Evolutionary conservation across 345 rosid genomes (phyloP).

Genomic region (Dimocarpus longan): DNA sequence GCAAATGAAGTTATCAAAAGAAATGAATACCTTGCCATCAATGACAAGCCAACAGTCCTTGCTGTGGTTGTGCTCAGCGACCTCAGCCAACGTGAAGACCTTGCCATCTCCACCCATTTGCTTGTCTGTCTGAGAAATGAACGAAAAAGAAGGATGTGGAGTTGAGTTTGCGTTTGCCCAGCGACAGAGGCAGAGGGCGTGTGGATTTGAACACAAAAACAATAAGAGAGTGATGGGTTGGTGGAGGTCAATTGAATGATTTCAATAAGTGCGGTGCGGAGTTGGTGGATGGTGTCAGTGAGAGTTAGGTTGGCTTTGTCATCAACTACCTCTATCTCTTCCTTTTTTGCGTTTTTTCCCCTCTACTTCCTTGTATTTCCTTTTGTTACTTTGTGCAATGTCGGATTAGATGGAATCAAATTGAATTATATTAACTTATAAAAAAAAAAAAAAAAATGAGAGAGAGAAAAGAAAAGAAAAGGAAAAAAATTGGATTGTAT

Average conservation of each 20-base stretch:
- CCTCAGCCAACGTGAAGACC: constrained; percentile 68
- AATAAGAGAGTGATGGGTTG: background rate
- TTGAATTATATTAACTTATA: too few species aligned
- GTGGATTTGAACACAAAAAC: background rate
- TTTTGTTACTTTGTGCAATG: background rate
- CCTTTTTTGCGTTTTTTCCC: background rate
- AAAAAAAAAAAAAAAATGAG: too few species aligned
- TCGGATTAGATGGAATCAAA: too few species aligned
- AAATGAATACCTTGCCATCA: constrained; percentile 66
- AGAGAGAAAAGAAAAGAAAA: too few species aligned
- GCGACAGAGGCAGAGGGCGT: background rate
- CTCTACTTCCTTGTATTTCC: background rate
- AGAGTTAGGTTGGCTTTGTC: constrained; percentile 19
- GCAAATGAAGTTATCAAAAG: background rate
- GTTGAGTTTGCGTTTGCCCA: background rate
- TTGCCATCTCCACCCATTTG: constrained; percentile 65
- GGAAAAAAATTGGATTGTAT: too few species aligned
- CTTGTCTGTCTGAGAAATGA: background rate
- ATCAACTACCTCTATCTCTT: background rate
- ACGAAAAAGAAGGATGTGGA: background rate
- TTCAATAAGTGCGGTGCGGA: background rate
- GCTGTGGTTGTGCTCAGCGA: constrained; percentile 61
- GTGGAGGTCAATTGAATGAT: background rate
- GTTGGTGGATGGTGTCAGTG: constrained; percentile 10
- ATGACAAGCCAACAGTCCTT: constrained; percentile 92